Base-by-base conservation (phyloP, 129 eudicot species). In the Pulicaria dysenterica region DNA sequence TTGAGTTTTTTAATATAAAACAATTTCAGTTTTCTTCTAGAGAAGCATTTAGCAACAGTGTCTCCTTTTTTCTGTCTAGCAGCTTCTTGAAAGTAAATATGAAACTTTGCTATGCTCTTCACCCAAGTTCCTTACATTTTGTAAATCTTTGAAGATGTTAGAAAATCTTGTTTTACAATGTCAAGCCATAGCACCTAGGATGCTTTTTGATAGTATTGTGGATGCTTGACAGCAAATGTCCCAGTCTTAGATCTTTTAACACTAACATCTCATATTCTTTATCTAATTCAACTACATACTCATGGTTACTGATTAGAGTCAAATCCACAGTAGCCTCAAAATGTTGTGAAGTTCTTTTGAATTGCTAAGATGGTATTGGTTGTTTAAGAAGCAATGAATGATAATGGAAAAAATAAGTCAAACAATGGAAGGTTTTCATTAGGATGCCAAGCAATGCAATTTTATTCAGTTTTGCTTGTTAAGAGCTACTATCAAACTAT, bases 371-470 rank as follows among this genome's bases (percentile, higher is more conserved):
- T 16, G 44, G 43, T 50, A 51, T 36, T 59, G 45, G 45, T 37
- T 59, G 10, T 37, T 13, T 5, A 59, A 58, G 64, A 57, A 57
- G 43, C 15, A 58, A 12, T 5, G 2, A 55, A 56, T 5, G 16
- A 69, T 69, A 7, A 69, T 41, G 49, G 14, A 40, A 39, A 69
- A 11, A 16, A 37, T 51, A 69, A 37, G 49, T 69, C 16, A 69
- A 69, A 53, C 36, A 69, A 53, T 56, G 64, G 16, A 12, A 69
- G 40, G 74, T 0, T 58, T 58, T 58, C 63, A 24, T 58, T 37
- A 13, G 44, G 65, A 44, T 59, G 37, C 44, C 13, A 59, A 5
- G 3, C 38, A 59, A 3, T 0, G 19, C 17, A 59, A 37, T 16
- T 37, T 4, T 17, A 59, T 44, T 37, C 3, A 4, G 45, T 59